These are phyloP conservation scores for Colletotrichum abscissum DNA, from an alignment of 2,329 filamentous ascomycete genomes.

Conservation along the genomic window DNA sequence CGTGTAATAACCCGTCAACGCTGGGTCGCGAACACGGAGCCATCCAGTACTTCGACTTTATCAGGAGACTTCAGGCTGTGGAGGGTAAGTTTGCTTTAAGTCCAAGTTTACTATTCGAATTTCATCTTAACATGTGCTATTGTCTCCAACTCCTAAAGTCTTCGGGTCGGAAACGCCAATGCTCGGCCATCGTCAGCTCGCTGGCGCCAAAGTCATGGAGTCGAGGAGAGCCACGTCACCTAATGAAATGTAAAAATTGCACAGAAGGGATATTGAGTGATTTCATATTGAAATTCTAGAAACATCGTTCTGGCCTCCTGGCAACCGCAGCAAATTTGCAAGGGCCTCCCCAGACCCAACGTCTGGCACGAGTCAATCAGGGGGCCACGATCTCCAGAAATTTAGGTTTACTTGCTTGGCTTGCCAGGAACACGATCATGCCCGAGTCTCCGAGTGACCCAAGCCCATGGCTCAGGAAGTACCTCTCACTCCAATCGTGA, in stretches of 20 bases:
- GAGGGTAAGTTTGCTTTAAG: neutral
- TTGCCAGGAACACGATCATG: slow-evolving; percentile 9
- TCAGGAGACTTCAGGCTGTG: neutral
- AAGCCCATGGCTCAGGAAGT: neutral
- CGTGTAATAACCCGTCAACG: neutral
- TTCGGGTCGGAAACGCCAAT: neutral
- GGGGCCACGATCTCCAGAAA: neutral
- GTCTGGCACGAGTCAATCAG: slow-evolving; percentile 12
- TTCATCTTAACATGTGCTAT: neutral
- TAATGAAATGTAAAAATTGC: neutral
- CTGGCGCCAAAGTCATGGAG: neutral
- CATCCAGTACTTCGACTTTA: neutral
- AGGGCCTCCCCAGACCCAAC: slow-evolving; percentile 6
- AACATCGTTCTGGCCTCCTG: neutral
- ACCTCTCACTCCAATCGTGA: neutral
- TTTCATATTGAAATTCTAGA: slow-evolving; percentile 2
- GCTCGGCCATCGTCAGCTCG: neutral
- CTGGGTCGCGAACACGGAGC: too few relatives aligned
- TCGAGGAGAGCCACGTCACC: neutral
- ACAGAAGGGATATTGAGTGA: neutral
- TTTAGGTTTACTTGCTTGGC: slow-evolving; percentile 4
- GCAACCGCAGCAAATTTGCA: neutral
- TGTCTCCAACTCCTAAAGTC: neutral
- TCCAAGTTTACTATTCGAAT: neutral
- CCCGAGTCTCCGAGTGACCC: slow-evolving; percentile 5